Evolutionary conservation across 768 basidiomycete genomes (phyloP), one percentile per base, ranked within the genome.

Genomic region (Boletellus emodensis): DNA sequence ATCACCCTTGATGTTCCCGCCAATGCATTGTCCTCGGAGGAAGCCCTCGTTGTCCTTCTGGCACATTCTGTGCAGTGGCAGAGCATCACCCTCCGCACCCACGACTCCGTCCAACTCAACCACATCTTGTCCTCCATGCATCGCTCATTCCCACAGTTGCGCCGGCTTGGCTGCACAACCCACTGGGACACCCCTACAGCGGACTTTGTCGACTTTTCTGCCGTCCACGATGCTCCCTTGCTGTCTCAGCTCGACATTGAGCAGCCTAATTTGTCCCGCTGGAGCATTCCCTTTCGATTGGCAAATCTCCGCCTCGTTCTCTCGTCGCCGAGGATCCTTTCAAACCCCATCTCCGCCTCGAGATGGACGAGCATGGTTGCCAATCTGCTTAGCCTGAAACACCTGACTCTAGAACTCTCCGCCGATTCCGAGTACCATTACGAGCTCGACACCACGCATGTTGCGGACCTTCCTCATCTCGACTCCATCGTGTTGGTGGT

Each of bases 1-100:
- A 71, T 82, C 55, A 73, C 74, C 17, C 41, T 84, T 28, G 69
- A 75, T 40, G 54, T 73, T 43, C 57, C 64, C 26, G 49, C 61
- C n/a, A 61, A 70, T 44, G 53, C 58, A 24, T 56, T 62, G 49
- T 61, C 61, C 45, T 48, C 75, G 33, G 53, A 61, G 15, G 60
- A 64, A n/a, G 57, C 75, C 14, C 71, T 81, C 59, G 61, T 61
- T 10, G 39, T 79, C 9, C 67, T 85, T 41, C 52, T 72, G 36
- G 55, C 62, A 18, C 73, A 66, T 43, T 61, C 68, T 6, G 41
- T 61, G 9, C 74, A 75, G 40, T 83, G 79, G 83, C 64, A 60
- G 50, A 70, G 61, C 26, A 57, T 83, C 36, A 66, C 54, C 26
- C 56, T 84, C 47, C 68, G 68, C 26, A 70, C 77, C 10, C 59